Evolutionary conservation across 139 green algal species (phyloP).

Genomic region (Coelastrella sp.): DNA sequence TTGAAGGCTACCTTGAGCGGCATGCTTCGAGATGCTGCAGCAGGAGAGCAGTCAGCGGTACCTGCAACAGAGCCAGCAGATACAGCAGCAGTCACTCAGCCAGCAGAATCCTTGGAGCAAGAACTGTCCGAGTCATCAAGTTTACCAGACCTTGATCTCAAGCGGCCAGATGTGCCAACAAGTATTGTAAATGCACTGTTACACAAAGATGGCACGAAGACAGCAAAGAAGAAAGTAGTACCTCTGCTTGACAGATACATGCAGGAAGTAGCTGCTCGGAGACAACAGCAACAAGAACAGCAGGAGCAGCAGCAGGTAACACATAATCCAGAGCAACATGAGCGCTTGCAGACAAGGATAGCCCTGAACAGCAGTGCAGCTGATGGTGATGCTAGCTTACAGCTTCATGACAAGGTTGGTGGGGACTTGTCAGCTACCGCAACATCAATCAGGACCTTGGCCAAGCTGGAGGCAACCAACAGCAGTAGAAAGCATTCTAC

Average conservation of each 20-base stretch:
- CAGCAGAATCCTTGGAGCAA: constrained; percentile 5
- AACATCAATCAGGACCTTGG: no score
- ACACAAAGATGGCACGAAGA: not conserved
- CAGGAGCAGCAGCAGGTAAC: constrained; percentile 2
- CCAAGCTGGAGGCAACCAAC: not conserved
- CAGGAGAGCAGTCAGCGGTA: not conserved
- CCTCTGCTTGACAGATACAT: not conserved
- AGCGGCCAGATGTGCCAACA: not conserved
- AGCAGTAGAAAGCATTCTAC: not conserved
- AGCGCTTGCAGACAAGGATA: not conserved
- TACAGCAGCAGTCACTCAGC: not conserved
- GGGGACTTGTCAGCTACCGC: no score
- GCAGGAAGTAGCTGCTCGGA: not conserved
- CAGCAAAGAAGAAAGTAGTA: not conserved
- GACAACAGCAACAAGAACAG: not conserved
- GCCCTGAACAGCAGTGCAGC: not conserved
- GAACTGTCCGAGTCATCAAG: not conserved
- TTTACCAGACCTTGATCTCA: not conserved
- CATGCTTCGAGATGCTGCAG: constrained; percentile 10
- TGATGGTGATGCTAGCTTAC: not conserved
- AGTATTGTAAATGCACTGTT: not conserved
- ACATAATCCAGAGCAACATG: not conserved
- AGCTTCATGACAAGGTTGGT: no score
- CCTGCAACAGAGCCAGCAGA: not conserved
- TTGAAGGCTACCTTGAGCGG: constrained; percentile 12